Base-by-base conservation (phyloP, 768 basidiomycete genomes). In the Xanthoconium stramineum region DNA sequence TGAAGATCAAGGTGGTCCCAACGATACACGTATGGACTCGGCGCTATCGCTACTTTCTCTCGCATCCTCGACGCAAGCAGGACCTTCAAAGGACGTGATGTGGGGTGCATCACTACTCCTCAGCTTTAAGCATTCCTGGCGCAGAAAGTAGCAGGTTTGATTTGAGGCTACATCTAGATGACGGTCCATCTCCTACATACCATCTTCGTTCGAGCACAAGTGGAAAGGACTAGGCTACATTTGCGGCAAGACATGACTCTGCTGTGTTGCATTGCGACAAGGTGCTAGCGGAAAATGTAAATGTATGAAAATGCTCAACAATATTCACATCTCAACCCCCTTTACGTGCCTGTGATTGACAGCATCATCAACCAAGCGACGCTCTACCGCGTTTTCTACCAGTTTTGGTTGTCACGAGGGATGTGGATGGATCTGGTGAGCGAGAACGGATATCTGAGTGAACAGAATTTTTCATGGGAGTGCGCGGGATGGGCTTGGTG, bases 311-410 rank as follows among this genome's bases (percentile, higher is more conserved):
- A 59, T 73, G 61, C 61, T 62, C 55, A 53, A 65, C 46, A 62
- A 59, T 57, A 60, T 63, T 68, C 55, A 56, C 48, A 57, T 58
- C 56, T 58, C 61, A 50, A 59, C 47, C 53, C 45, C 29, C 44
- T 58, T 59, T 46, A 52, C 58, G 56, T 54, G 57, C 53, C 55
- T 55, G 54, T 56, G 54, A 53, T 50, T 49, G 56, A 55, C 61
- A 47, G 35, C 15, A 50, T 52, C 24, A 36, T 72, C 62, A 67
- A 61, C 46, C 65, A 45, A 69, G 57, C 24, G 71, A 68, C 33
- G 57, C 53, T 65, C 72, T 74, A 51, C 61, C 67, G 56, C 71
- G 71, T 63, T 74, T 72, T 68, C 52, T 68, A 36, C 64, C 66
- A 36, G 61, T 50, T 57, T 67, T 72, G 42, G 55, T 55, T 43